Percentiles rank a stretch among this genome's conserved stretches.
Conservation (phyloP, 2,329 filamentous ascomycete species). For the Fusarium sororula region DNA sequence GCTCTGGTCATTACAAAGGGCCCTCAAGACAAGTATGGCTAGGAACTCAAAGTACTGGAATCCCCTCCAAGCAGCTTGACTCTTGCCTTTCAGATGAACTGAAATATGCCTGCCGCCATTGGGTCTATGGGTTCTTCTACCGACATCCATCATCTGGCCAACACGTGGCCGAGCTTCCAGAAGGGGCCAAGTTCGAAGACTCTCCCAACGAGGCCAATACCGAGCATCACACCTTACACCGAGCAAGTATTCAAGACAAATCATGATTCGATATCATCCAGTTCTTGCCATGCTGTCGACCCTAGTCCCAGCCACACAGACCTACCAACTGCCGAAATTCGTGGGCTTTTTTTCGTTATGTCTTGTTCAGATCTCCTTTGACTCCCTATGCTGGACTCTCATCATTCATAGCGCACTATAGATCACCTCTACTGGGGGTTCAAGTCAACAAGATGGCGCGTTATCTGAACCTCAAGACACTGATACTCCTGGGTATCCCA, state of each 20-base stretch:
- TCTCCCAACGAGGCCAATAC: neutral
- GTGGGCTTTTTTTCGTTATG: neutral
- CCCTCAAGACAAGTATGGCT: neutral
- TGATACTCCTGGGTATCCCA: neutral
- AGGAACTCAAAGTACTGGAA: no score
- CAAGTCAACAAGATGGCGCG: neutral
- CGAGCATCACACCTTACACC: neutral
- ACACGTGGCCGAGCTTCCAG: neutral
- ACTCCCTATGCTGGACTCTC: neutral
- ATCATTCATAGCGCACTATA: neutral
- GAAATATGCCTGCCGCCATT: no score
- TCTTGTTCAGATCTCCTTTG: neutral
- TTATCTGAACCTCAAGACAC: neutral
- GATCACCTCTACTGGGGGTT: neutral
- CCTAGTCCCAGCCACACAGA: neutral
- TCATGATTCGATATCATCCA: neutral
- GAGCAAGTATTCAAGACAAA: neutral
- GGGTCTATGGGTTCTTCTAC: neutral
- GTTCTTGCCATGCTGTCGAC: neutral
- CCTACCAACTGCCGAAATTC: neutral
- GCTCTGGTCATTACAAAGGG: neutral
- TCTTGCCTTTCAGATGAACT: no score
- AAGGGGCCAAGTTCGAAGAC: neutral
- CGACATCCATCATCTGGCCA: neutral
- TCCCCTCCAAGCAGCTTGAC: no score